Conservation (phyloP, 2,329 filamentous ascomycete species). For the Pseudogymnoascus sp. region DNA sequence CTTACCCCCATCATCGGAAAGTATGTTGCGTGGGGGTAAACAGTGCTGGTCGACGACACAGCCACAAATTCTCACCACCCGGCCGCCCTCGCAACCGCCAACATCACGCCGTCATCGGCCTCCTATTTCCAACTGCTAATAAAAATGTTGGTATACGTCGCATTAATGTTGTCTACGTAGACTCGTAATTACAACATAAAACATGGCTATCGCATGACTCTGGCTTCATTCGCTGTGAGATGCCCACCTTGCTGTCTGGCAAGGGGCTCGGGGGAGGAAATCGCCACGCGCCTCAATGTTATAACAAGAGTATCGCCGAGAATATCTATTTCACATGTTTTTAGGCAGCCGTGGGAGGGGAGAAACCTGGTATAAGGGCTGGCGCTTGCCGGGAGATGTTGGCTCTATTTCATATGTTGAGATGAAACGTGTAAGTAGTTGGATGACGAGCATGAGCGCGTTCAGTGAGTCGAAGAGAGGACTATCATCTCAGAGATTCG, state of each 20-base stretch:
- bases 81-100: not conserved
- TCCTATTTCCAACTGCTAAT: not conserved
- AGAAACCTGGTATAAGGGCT: not conserved
- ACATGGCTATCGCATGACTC: not conserved
- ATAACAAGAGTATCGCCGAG: not conserved
- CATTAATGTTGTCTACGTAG: not conserved
- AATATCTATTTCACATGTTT: not conserved
- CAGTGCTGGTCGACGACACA: no score
- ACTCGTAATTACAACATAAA: not conserved
- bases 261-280: not conserved
- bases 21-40: no score
- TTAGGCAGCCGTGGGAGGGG: not conserved
- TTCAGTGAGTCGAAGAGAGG: no score
- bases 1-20: no score
- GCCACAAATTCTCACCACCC: no score
- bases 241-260: not conserved
- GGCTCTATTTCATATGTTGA: not conserved
- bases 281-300: not conserved
- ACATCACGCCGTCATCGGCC: not conserved
- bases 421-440: no score
- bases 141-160: not conserved
- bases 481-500: no score
- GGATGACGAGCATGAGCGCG: no score
- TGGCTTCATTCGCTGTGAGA: not conserved
- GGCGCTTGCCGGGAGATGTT: not conserved